Conservation (phyloP, 1,139 yeast genomes). For the Protomyces inouyei region DNA sequence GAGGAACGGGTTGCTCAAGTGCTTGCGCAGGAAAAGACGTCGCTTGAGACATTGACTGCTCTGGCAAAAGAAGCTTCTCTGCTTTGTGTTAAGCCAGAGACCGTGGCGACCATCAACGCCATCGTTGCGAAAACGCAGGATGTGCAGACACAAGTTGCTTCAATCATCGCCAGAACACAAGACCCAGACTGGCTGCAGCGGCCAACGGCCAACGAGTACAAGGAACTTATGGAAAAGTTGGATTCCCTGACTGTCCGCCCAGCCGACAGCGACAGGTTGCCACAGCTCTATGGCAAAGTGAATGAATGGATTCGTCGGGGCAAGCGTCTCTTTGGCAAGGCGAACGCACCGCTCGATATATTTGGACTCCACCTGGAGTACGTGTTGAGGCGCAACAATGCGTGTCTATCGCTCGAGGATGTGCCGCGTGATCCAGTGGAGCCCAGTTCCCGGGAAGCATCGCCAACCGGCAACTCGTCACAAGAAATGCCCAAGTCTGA, state of each 20-base stretch:
- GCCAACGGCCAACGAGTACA: slow-evolving; percentile 31
- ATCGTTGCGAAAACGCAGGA: slow-evolving; percentile 38
- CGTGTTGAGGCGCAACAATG: slow-evolving; percentile 41
- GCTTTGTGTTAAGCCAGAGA: slow-evolving; percentile 13
- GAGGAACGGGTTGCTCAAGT: slow-evolving; percentile 33
- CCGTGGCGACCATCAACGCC: slow-evolving; percentile 18
- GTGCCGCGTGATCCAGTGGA: slow-evolving; percentile 30
- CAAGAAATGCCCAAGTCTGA: slow-evolving; percentile 34
- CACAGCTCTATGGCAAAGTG: slow-evolving; percentile 35
- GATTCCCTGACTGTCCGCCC: slow-evolving; percentile 27
- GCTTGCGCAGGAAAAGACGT: slow-evolving; percentile 24
- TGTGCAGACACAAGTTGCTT: slow-evolving; percentile 33
- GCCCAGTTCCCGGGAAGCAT: slow-evolving; percentile 31
- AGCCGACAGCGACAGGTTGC: slow-evolving; percentile 32
- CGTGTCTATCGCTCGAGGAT: slow-evolving; percentile 47
- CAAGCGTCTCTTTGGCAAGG: slow-evolving; percentile 43
- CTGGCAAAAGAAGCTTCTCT: slow-evolving; percentile 3
- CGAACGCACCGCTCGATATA: slow-evolving; percentile 39
- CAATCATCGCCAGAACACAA: slow-evolving; percentile 21
- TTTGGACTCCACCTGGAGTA: slow-evolving; percentile 39
- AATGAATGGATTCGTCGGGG: slow-evolving; percentile 50
- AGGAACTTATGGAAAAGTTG: slow-evolving; percentile 30
- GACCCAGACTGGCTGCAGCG: slow-evolving; percentile 25
- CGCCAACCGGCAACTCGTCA: slow-evolving; percentile 31
- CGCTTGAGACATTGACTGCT: slow-evolving; percentile 12